These are phyloP conservation scores for Leccinellum albellum DNA, from an alignment of 768 basidiomycete genomes.

Conservation along the genomic window DNA sequence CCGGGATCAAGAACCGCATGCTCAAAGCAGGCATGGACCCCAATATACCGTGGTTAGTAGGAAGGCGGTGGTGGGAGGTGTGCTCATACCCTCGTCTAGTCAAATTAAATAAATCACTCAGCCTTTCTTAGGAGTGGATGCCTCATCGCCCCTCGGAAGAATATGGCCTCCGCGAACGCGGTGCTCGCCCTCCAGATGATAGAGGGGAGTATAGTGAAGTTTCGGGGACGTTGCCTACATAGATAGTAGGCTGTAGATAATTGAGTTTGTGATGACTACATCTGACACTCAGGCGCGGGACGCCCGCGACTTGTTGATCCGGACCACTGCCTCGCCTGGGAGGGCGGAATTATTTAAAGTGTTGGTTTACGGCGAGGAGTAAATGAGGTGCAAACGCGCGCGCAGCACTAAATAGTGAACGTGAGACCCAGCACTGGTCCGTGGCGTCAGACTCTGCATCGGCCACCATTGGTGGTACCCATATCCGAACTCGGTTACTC, in stretches of 20 bases:
- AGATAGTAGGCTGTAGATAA: too few species aligned
- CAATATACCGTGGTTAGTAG: constrained; percentile 57
- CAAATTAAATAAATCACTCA: constrained; percentile 19
- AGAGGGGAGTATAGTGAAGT: constrained; percentile 47
- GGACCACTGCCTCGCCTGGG: not conserved
- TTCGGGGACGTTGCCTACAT: constrained; percentile 26
- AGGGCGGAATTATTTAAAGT: not conserved
- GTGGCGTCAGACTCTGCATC: not conserved
- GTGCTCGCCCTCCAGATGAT: constrained; percentile 27
- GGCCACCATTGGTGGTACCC: not conserved
- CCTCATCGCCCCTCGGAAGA: constrained; percentile 54
- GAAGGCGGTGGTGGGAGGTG: constrained; percentile 84
- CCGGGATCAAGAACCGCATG: constrained; percentile 82
- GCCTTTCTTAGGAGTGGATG: constrained; percentile 30
- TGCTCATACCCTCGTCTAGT: constrained; percentile 27
- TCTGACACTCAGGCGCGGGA: not conserved
- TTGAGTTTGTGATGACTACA: not conserved
- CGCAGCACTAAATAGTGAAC: constrained; percentile 4
- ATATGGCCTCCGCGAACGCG: constrained; percentile 42
- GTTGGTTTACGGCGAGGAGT: constrained; percentile 8
- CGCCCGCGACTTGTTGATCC: not conserved
- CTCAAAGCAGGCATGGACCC: constrained; percentile 69
- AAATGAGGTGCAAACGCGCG: constrained; percentile 19
- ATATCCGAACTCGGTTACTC: not conserved
- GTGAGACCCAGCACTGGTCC: constrained; percentile 14